Base-by-base conservation (phyloP, 345 rosid genomes). In the Aethionema arabicum region DNA sequence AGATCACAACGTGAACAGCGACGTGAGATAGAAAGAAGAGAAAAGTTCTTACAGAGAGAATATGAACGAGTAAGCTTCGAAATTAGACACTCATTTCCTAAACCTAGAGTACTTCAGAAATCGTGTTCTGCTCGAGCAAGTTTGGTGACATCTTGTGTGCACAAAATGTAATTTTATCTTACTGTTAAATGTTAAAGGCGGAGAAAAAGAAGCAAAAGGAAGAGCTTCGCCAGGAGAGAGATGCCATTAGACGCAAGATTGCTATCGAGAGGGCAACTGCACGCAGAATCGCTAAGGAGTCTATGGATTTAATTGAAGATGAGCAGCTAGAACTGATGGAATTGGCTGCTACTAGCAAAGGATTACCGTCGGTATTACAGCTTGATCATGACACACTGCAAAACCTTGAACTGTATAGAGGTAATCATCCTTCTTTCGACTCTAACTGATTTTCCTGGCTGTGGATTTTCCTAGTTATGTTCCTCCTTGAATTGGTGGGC, bases 311-410 rank as follows among this genome's bases (percentile, higher is more conserved):
- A 72, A 77, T 95, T 51, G 99, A 95, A 76, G 99, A 95, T 83
- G 98, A 95, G 63, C 99, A 90, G 73, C 80, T 90, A 72, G 99
- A 95, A 74, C 85, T 95, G 76, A 90, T 95, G 99, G 99, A 95
- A 54, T 77, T 90, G 83, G 96, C 93, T 55, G 91, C 96, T 80
- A 74, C 78, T 36, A 86, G 81, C 81, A 90, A 85, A 79, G 95
- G 95, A 59, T 66, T 88, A 43, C 44, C 76, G 45, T 85, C 96
- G 44, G 77, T 88, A 52, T 76, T 88, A 78, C 78, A 90, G 63
- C 95, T 95, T 37, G 93, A 85, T 66, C 91, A 86, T 32, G 81
- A 85, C 54, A 78, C 91, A 40, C 69, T 95, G 82, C 93, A 90
- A 72, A 88, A 76, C 69, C 98, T 90, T 13, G 95, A 88, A 15